A percentile compares a stretch with the other conserved stretches of the same genome.
Evolutionary conservation across 495 filamentous ascomycete genomes (phyloP).

Genomic region (Aspergillus cavernicola): DNA sequence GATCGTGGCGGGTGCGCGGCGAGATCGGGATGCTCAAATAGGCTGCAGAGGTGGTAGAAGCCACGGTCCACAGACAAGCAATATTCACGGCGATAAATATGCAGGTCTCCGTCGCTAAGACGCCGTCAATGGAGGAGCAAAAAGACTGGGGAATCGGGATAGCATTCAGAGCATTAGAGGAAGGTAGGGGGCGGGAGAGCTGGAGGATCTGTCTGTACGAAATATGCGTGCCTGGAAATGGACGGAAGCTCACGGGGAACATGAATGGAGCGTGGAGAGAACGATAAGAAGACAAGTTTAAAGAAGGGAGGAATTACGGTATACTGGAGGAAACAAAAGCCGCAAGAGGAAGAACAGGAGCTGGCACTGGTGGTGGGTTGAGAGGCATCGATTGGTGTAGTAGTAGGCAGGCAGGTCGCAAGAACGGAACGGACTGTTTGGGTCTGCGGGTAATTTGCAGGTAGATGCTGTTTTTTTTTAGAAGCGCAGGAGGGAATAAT

Average conservation of each 20-base stretch:
- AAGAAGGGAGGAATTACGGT: constrained; percentile 7
- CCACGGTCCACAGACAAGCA: constrained; percentile 8
- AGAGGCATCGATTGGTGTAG: constrained; percentile 13
- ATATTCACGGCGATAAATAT: constrained; percentile 10
- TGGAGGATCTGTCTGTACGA: neutral
- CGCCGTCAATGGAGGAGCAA: constrained; percentile 13
- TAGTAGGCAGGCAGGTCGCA: too few species aligned
- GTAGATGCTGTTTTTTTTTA: constrained; percentile 1
- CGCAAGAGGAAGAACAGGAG: neutral
- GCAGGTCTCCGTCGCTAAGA: constrained; percentile 10
- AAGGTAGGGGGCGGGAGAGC: constrained; percentile 9
- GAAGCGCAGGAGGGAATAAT: neutral
- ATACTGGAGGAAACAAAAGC: constrained; percentile 4
- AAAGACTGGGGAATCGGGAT: neutral
- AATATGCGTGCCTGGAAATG: neutral
- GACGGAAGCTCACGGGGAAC: neutral
- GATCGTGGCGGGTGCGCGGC: constrained; percentile 14
- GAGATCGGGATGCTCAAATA: constrained; percentile 15
- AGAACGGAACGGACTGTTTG: constrained; percentile 7
- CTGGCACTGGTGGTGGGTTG: neutral
- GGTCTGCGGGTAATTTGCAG: constrained; percentile 5
- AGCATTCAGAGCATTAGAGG: neutral
- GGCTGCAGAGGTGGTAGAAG: constrained; percentile 18
- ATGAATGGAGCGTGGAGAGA: constrained; percentile 1
- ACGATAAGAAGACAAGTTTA: neutral